A percentile compares a stretch with the other conserved stretches of the same genome.
These are phyloP conservation scores for Globisporangium barbulae DNA, from an alignment of 352 stramenopile species.

Conservation along the genomic window DNA sequence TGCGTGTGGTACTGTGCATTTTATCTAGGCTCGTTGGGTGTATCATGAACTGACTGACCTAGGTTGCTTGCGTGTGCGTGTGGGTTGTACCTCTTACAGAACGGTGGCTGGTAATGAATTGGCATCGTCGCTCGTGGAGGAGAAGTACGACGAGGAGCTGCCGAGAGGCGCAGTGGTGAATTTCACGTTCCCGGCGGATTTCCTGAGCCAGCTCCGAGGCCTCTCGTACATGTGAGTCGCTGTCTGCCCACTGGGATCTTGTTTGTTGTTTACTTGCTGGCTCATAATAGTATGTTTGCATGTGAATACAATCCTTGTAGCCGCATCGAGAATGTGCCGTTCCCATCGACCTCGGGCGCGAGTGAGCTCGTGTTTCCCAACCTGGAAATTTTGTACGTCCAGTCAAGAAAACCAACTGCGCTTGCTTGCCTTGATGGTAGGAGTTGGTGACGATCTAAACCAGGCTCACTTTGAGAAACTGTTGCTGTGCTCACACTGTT, in stretches of 20 bases:
- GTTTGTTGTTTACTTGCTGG: neutral
- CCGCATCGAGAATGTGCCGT: constrained; percentile 9
- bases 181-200: constrained; percentile 5
- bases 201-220: constrained; percentile 1
- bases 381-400: neutral
- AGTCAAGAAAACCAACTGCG: too few relatives aligned
- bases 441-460: neutral
- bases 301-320: neutral
- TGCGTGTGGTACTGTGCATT: neutral
- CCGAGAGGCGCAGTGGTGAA: constrained; percentile 3
- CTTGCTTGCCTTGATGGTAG: too few relatives aligned
- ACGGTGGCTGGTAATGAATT: constrained; percentile 5
- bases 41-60: neutral
- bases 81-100: neutral
- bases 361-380: neutral
- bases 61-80: neutral
- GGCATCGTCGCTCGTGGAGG: constrained; percentile 1
- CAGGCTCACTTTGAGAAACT: neutral
- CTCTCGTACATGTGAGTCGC: neutral
- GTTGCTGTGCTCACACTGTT: neutral
- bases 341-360: neutral
- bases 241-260: neutral
- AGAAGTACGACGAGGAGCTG: neutral
- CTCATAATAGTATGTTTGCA: neutral
- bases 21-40: neutral